These are phyloP conservation scores for Xylaria sp. DNA, from an alignment of 2,329 filamentous ascomycete species.

Conservation along the genomic window DNA sequence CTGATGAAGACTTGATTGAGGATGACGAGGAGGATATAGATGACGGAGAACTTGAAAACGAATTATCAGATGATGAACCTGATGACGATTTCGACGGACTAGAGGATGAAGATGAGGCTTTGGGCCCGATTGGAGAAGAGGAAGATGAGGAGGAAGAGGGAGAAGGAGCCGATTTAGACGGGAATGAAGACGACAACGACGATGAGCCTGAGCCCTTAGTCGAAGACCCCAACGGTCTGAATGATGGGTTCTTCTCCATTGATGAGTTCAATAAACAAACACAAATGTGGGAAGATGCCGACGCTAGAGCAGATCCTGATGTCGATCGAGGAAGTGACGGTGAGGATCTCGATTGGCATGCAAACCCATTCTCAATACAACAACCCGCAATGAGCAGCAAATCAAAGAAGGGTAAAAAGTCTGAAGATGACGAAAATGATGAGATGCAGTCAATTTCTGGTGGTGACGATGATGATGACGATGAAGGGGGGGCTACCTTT, in stretches of 20 bases:
- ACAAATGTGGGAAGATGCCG: conserved; percentile 86
- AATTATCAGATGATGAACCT: conserved; percentile 44
- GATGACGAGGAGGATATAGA: conserved; percentile 5
- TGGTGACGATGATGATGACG: conserved; percentile 68
- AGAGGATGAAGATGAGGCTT: conserved; percentile 35
- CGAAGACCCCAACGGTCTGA: conserved; percentile 81
- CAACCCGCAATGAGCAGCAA: conserved; percentile 35
- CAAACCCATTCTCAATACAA: conserved; percentile 67
- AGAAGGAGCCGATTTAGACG: conserved; percentile 49
- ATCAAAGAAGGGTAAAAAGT: conserved; percentile 44
- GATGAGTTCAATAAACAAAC: conserved; percentile 96
- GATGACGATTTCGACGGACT: conserved; percentile 32
- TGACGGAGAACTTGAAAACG: conserved; percentile 38
- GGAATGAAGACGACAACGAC: conserved; percentile 46
- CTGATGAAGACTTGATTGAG: conserved; percentile 38
- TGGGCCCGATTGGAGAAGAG: too few species aligned
- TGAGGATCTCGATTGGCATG: conserved; percentile 86
- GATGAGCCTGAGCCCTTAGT: conserved; percentile 62
- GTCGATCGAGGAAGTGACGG: conserved; percentile 80
- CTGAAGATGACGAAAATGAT: conserved; percentile 48
- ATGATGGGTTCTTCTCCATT: conserved; percentile 98
- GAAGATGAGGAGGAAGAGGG: conserved; percentile 43
- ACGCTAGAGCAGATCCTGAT: conserved; percentile 76
- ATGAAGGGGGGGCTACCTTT: conserved; percentile 84
- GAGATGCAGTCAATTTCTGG: conserved; percentile 48